Percentiles rank a stretch among this genome's conserved stretches.
phyloP scores from a whole-genome alignment of 441 rosid species.

The Dalechampia spathulata region DNA sequence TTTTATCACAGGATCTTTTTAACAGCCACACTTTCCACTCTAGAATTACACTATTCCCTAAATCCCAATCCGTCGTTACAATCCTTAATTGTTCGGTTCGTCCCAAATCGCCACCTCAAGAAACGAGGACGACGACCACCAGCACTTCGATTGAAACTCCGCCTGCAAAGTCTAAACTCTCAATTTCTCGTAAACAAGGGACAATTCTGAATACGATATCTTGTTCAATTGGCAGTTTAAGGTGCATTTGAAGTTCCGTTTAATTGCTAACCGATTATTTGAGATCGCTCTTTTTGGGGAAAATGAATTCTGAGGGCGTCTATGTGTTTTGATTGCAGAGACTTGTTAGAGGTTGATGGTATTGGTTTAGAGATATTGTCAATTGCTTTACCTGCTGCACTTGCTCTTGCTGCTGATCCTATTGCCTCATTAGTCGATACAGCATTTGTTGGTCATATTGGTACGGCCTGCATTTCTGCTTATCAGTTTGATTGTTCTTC shows the following conservation, averaged over 20 bases:
- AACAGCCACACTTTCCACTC: not conserved
- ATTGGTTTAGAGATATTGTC: constrained; percentile 65
- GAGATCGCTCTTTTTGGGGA: too few relatives aligned
- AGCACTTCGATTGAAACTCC: constrained; percentile 23
- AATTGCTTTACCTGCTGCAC: constrained; percentile 86
- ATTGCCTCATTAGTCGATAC: constrained; percentile 76
- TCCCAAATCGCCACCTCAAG: constrained; percentile 27
- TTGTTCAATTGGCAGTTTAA: constrained; percentile 6
- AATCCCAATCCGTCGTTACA: constrained; percentile 10
- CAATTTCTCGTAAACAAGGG: constrained; percentile 10
- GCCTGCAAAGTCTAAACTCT: constrained; percentile 6
- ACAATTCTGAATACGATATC: constrained; percentile 3
- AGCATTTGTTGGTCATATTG: constrained; percentile 81
- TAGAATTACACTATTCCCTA: constrained; percentile 12
- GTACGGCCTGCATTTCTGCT: constrained; percentile 34
- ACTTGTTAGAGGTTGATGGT: constrained; percentile 43
- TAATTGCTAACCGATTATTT: too few relatives aligned
- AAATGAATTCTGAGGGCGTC: too few relatives aligned
- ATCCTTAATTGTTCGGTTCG: constrained; percentile 17
- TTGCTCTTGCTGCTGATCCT: constrained; percentile 97
- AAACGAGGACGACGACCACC: constrained; percentile 17
- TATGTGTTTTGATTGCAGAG: constrained; percentile 17
- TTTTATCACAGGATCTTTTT: constrained; percentile 10
- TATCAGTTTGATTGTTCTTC: too few relatives aligned
- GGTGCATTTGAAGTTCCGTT: constrained; percentile 11